A percentile compares a stretch with the other conserved stretches of the same genome.
These are phyloP conservation scores for Selenicereus undatus DNA, from an alignment of 148 eudicot genomes.

Conservation along the genomic window DNA sequence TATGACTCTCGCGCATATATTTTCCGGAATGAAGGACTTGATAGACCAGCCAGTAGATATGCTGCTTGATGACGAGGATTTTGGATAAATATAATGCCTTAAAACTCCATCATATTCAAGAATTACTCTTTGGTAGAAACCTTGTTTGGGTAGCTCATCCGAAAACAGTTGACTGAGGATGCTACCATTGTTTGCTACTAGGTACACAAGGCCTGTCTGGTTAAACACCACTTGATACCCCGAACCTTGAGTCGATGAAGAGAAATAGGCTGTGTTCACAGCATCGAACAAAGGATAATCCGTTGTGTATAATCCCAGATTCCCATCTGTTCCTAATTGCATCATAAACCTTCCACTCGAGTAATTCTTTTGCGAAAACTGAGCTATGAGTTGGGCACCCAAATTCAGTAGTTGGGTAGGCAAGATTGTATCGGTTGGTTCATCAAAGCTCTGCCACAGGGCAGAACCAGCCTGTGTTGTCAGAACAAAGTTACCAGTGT, in stretches of 20 bases:
- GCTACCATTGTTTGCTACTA: conserved; percentile 13
- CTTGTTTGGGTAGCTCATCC: background rate
- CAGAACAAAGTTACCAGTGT: conserved; percentile 34
- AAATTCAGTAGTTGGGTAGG: conserved; percentile 19
- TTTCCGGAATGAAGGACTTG: conserved; percentile 18
- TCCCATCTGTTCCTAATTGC: conserved; percentile 19
- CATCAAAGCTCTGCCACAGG: conserved; percentile 30
- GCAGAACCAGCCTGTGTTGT: background rate
- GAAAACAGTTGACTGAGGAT: background rate
- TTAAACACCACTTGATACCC: conserved; percentile 21
- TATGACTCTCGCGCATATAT: conserved; percentile 23
- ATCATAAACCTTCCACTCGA: conserved; percentile 25
- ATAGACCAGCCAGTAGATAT: conserved; percentile 15
- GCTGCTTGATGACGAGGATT: background rate
- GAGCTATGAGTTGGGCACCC: conserved; percentile 23
- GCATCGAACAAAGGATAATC: conserved; percentile 21
- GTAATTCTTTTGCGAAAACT: conserved; percentile 22
- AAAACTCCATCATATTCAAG: conserved; percentile 40
- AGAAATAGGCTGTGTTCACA: conserved; percentile 6
- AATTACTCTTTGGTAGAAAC: conserved; percentile 28
- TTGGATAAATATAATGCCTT: conserved; percentile 27
- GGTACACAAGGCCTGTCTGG: conserved; percentile 25
- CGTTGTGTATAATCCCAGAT: conserved; percentile 22
- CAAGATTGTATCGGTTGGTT: conserved; percentile 31
- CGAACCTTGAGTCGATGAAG: background rate